phyloP scores from a whole-genome alignment of 2,329 filamentous ascomycete genomes.

The Xylariaceae sp. region DNA sequence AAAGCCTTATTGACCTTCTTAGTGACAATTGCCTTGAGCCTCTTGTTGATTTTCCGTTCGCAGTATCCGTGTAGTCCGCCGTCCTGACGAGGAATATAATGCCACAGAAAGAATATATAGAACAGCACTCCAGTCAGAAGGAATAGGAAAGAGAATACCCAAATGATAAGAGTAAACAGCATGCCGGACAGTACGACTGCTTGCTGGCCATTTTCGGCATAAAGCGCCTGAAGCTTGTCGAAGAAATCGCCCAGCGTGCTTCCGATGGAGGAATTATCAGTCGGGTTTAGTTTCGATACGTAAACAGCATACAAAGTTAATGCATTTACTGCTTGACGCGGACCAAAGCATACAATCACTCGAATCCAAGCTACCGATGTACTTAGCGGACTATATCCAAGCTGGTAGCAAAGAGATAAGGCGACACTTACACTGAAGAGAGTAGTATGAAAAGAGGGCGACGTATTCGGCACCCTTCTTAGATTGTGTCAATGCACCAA shows the following conservation, averaged over 20 bases:
- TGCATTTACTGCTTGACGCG: conserved; percentile 86
- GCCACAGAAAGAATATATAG: conserved; percentile 87
- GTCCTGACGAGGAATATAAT: conserved; percentile 81
- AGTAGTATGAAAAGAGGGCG: conserved; percentile 88
- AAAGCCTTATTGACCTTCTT: conserved; percentile 86
- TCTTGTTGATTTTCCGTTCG: conserved; percentile 83
- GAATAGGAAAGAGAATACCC: conserved; percentile 76
- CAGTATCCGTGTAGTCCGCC: conserved; percentile 83
- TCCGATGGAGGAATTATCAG: conserved; percentile 50
- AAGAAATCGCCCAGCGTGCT: conserved; percentile 74
- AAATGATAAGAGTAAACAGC: conserved; percentile 87
- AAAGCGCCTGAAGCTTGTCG: conserved; percentile 72
- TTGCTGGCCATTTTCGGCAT: conserved; percentile 71
- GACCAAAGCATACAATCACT: conserved; percentile 85
- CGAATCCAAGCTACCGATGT: conserved; percentile 70
- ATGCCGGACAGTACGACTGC: conserved; percentile 84
- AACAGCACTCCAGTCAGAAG: conserved; percentile 73
- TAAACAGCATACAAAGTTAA: conserved; percentile 86
- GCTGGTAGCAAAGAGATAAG: not conserved
- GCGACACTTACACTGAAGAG: conserved; percentile 54
- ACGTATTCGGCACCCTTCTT: conserved; percentile 89
- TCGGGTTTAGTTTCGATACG: conserved; percentile 67
- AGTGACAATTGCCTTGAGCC: conserved; percentile 80
- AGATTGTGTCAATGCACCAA: conserved; percentile 84
- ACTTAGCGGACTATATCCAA: conserved; percentile 17